Percentiles rank a stretch among this genome's conserved stretches.
These are phyloP conservation scores for Achlya hypogyna DNA, from an alignment of 352 stramenopile genomes.

Conservation along the genomic window DNA sequence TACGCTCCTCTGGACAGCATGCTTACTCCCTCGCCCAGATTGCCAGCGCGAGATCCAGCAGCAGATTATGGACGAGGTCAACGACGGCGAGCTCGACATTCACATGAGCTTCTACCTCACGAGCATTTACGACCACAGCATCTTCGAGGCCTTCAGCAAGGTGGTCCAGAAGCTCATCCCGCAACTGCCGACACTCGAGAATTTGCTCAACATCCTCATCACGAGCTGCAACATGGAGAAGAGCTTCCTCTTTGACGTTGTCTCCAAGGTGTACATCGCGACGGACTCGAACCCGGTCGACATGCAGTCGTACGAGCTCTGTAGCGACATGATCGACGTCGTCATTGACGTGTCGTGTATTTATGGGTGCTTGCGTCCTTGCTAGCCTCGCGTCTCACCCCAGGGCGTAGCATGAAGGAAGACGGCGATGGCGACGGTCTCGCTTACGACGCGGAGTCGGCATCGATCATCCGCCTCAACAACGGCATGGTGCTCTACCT, in stretches of 20 bases:
- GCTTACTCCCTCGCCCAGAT: slow-evolving; percentile 33
- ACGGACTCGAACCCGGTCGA: slow-evolving; percentile 98
- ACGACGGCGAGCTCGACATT: slow-evolving; percentile 89
- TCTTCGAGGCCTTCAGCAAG: slow-evolving; percentile 96
- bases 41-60: slow-evolving; percentile 96
- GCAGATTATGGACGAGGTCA: slow-evolving; percentile 95
- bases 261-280: slow-evolving; percentile 98
- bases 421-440: slow-evolving; percentile 86
- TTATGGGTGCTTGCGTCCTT: slow-evolving; percentile 72
- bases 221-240: slow-evolving; percentile 98
- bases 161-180: slow-evolving; percentile 98
- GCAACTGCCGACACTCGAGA: slow-evolving; percentile 95
- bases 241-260: slow-evolving; percentile 97
- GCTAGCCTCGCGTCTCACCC: neutral
- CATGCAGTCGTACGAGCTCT: slow-evolving; percentile 97
- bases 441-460: slow-evolving; percentile 94
- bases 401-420: slow-evolving; percentile 63
- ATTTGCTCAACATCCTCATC: slow-evolving; percentile 97
- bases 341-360: slow-evolving; percentile 99
- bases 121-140: slow-evolving; percentile 93
- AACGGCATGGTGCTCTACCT: slow-evolving; percentile 96
- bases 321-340: slow-evolving; percentile 99
- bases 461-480: slow-evolving; percentile 96
- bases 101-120: slow-evolving; percentile 90
- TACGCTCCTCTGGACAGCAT: neutral